These are phyloP conservation scores for Blastocystis sp. DNA, from an alignment of 352 stramenopile species.

Conservation along the genomic window DNA sequence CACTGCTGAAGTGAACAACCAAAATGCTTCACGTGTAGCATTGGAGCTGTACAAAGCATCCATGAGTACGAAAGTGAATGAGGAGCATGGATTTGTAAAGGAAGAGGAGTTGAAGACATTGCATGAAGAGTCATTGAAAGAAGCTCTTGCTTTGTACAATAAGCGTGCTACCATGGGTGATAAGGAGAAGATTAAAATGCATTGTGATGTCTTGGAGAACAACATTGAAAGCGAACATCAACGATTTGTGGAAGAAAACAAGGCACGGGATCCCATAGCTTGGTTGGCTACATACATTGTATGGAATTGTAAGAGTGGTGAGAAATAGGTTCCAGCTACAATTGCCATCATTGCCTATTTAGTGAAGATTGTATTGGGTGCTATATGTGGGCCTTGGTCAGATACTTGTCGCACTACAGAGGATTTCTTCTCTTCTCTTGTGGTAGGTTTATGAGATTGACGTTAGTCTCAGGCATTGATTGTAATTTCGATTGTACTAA, in stretches of 20 bases:
- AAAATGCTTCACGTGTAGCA: constrained; percentile 76
- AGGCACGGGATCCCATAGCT: background rate
- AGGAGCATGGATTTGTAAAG: constrained; percentile 20
- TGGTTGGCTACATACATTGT: constrained; percentile 11
- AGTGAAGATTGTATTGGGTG: background rate
- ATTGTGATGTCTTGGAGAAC: background rate
- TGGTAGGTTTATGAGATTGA: background rate
- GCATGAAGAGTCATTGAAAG: background rate
- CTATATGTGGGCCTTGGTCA: constrained; percentile 12
- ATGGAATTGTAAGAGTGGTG: background rate
- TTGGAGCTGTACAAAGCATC: constrained; percentile 41
- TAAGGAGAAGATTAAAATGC: constrained; percentile 34
- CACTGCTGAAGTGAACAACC: constrained; percentile 93
- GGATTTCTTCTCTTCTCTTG: constrained; percentile 25
- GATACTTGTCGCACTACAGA: constrained; percentile 2
- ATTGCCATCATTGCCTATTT: constrained; percentile 8
- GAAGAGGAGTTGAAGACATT: constrained; percentile 22
- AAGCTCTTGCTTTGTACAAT: background rate
- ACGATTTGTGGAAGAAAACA: constrained; percentile 31
- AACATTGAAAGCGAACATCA: background rate
- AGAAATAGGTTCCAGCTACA: background rate
- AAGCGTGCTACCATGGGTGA: constrained; percentile 21
- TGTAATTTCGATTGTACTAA: constrained; percentile 21
- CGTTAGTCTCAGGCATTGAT: background rate
- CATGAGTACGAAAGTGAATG: constrained; percentile 19